These are phyloP conservation scores for Paratinospora sagittata DNA, from an alignment of 164 flowering plant genomes.

Conservation along the genomic window DNA sequence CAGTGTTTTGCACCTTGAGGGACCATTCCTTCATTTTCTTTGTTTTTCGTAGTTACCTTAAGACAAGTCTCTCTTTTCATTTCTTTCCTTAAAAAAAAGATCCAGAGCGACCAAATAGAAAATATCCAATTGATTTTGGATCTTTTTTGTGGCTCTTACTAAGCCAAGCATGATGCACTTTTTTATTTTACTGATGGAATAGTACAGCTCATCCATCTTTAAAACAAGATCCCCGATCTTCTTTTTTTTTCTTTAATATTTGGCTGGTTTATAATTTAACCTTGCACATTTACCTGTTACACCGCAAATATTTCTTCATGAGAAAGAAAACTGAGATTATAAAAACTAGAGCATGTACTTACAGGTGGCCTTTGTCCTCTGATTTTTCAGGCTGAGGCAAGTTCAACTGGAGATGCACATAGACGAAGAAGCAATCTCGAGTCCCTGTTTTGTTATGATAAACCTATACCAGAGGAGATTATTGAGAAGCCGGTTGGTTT, in stretches of 20 bases:
- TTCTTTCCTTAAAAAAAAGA: no score
- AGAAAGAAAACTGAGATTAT: not conserved
- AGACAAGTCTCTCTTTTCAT: no score
- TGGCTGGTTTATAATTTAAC: not conserved
- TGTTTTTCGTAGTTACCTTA: no score
- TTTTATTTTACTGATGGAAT: no score
- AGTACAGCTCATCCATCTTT: not conserved
- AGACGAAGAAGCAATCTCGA: constrained; percentile 55
- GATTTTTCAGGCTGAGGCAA: constrained; percentile 32
- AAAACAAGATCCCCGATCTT: not conserved
- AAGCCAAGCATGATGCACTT: not conserved
- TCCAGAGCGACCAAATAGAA: no score
- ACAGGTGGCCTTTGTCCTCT: not conserved
- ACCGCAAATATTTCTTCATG: not conserved
- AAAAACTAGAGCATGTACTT: not conserved
- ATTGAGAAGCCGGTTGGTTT: constrained; percentile 85
- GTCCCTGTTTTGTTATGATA: constrained; percentile 75
- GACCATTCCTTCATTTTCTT: no score
- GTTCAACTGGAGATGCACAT: constrained; percentile 34
- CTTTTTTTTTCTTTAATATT: not conserved
- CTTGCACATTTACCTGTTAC: not conserved
- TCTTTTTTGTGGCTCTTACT: no score
- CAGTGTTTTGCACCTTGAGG: no score
- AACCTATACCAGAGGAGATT: constrained; percentile 80
- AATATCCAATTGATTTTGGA: no score